phyloP scores from a whole-genome alignment of 1,284 basidiomycete genomes.

The Apiotrichum siamense region DNA sequence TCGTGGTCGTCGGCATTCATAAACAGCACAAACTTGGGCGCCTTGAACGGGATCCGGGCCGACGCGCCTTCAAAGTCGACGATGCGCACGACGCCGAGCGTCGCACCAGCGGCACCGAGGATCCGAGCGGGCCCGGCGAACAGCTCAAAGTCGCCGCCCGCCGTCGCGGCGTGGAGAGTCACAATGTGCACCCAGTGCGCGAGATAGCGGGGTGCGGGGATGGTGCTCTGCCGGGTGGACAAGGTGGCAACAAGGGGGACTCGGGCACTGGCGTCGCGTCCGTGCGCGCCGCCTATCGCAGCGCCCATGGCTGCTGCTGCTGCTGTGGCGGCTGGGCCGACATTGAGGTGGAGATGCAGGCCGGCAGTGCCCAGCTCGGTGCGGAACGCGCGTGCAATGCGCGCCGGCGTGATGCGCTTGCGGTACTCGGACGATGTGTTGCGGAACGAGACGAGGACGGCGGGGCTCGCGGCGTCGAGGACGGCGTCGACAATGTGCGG shows the following conservation, averaged over 20 bases:
- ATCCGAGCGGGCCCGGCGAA: neutral
- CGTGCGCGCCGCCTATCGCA: neutral
- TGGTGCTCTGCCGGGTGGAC: neutral
- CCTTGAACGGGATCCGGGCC: neutral
- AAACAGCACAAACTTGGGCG: slow-evolving; percentile 1
- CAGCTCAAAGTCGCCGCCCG: slow-evolving; percentile 11
- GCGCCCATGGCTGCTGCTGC: neutral
- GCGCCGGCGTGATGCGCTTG: neutral
- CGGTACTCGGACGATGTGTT: neutral
- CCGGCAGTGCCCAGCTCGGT: neutral
- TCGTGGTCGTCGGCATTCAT: neutral
- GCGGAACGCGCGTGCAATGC: neutral
- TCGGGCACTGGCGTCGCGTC: neutral
- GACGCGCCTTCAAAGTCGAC: slow-evolving; percentile 1
- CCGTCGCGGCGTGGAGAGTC: neutral
- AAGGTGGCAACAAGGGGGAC: neutral
- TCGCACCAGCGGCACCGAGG: neutral
- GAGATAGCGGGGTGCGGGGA: neutral
- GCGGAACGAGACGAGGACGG: neutral
- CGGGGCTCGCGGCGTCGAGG: neutral
- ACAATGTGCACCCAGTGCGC: neutral
- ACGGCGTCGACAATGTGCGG: neutral
- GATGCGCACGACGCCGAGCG: neutral
- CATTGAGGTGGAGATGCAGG: neutral
- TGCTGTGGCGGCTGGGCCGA: neutral